These are phyloP conservation scores for Talaromyces albobiverticillius DNA, from an alignment of 2,329 filamentous ascomycete genomes.

Conservation along the genomic window DNA sequence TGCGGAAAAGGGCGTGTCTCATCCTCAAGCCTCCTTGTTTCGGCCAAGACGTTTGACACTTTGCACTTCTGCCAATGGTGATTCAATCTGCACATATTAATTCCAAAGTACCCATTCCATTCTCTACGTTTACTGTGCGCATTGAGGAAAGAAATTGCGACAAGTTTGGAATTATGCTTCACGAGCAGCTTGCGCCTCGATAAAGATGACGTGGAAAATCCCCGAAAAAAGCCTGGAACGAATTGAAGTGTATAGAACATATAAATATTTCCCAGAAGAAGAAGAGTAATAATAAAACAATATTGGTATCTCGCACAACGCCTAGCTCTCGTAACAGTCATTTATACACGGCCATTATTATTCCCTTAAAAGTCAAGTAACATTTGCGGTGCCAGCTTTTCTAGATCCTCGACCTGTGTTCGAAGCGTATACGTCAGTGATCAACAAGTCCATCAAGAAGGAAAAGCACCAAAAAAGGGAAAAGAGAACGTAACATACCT, in stretches of 20 bases:
- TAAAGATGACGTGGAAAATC: no score
- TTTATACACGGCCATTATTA: neutral
- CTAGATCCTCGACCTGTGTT: constrained; percentile 85
- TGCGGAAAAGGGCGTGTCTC: neutral
- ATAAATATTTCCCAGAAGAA: neutral
- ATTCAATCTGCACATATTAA: no score
- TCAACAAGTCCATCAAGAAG: neutral
- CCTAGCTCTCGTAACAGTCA: constrained; percentile 4
- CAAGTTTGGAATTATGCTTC: no score
- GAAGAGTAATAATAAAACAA: neutral
- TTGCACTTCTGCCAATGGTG: no score
- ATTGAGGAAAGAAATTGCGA: no score
- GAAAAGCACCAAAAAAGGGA: neutral
- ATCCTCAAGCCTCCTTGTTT: neutral
- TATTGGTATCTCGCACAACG: constrained; percentile 6
- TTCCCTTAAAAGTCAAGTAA: constrained; percentile 70
- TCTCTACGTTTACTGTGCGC: no score
- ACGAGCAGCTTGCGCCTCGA: no score
- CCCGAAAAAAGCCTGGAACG: no score
- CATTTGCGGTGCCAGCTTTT: constrained; percentile 81
- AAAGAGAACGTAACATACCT: constrained; percentile 57
- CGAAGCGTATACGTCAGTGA: neutral
- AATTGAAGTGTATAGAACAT: neutral
- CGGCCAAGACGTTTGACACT: constrained; percentile 6
- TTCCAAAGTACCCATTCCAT: no score